These are phyloP conservation scores for Xylaria sp. DNA, from an alignment of 2,329 filamentous ascomycete species.

Conservation along the genomic window DNA sequence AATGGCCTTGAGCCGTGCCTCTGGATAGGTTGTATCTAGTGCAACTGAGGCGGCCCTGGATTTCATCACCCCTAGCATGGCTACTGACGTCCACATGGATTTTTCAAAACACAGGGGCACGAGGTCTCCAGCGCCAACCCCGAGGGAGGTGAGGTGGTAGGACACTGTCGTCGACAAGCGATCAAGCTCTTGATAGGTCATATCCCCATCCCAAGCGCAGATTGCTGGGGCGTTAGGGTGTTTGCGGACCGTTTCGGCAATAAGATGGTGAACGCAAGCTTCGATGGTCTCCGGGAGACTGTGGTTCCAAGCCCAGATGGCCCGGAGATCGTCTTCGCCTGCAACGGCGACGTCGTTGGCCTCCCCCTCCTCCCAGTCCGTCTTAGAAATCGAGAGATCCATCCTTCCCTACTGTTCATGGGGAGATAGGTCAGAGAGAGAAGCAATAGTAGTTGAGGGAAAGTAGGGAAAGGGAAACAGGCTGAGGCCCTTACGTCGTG, in stretches of 20 bases:
- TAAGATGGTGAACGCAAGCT: neutral
- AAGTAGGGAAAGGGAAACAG: conserved; percentile 1
- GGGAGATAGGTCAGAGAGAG: conserved; percentile 2
- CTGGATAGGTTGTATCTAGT: neutral
- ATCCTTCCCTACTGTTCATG: neutral
- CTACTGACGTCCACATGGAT: conserved; percentile 8
- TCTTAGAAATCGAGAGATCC: conserved; percentile 3
- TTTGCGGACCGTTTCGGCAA: neutral
- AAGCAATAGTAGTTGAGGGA: conserved; percentile 1
- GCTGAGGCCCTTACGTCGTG: neutral
- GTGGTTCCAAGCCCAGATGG: neutral
- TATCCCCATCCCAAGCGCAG: conserved; percentile 6
- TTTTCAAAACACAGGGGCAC: conserved; percentile 17
- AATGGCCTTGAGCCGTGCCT: neutral
- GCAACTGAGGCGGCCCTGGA: neutral
- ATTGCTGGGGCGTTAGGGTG: conserved; percentile 12
- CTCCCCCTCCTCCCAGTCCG: neutral
- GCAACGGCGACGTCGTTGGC: neutral
- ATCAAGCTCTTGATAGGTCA: conserved; percentile 9
- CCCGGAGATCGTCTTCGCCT: neutral
- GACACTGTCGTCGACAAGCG: conserved; percentile 4
- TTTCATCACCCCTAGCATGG: conserved; percentile 11
- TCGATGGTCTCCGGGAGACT: neutral
- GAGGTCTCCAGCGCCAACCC: neutral
- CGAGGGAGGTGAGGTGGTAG: neutral